Evolutionary conservation across 2,329 filamentous ascomycete genomes (phyloP).

Genomic region (Xylariaceae sp.): DNA sequence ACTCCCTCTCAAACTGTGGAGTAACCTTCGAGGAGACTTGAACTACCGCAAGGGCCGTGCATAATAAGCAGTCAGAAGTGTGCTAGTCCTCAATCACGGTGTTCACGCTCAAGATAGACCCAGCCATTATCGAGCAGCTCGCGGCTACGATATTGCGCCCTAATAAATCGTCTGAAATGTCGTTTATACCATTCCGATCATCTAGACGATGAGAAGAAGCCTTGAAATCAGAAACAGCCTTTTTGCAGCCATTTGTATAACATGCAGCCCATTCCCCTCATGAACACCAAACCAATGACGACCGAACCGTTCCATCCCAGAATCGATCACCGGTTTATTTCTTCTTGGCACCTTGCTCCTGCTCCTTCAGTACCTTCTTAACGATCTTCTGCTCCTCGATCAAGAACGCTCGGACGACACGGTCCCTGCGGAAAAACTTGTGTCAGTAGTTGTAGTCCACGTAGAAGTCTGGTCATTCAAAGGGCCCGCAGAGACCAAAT

Average conservation of each 20-base stretch:
- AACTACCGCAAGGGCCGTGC: too few relatives aligned
- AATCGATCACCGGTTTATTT: slow-evolving; percentile 60
- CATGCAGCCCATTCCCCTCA: slow-evolving; percentile 42
- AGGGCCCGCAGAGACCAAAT: too few relatives aligned
- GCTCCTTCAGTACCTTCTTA: slow-evolving; percentile 99
- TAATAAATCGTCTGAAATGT: slow-evolving; percentile 35
- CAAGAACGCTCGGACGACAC: slow-evolving; percentile 96
- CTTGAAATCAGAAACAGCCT: slow-evolving; percentile 42
- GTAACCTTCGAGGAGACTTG: too few relatives aligned
- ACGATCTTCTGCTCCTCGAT: slow-evolving; percentile 99
- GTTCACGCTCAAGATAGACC: slow-evolving; percentile 6
- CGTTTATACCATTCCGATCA: slow-evolving; percentile 44
- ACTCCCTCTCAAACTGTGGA: too few relatives aligned
- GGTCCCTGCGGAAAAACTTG: slow-evolving; percentile 63
- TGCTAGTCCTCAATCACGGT: slow-evolving; percentile 15
- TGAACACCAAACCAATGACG: slow-evolving; percentile 46
- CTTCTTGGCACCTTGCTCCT: slow-evolving; percentile 75
- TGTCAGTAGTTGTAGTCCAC: slow-evolving; percentile 22
- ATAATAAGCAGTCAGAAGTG: too few relatives aligned
- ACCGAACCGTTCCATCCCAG: slow-evolving; percentile 42
- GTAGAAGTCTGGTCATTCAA: too few relatives aligned
- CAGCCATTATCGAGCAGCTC: slow-evolving; percentile 5
- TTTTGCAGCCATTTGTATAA: slow-evolving; percentile 39
- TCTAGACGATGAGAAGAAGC: slow-evolving; percentile 42
- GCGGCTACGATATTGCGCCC: slow-evolving; percentile 17